Base-by-base conservation (phyloP, 1,139 yeast species). In the Sugiyamaella castrensis region DNA sequence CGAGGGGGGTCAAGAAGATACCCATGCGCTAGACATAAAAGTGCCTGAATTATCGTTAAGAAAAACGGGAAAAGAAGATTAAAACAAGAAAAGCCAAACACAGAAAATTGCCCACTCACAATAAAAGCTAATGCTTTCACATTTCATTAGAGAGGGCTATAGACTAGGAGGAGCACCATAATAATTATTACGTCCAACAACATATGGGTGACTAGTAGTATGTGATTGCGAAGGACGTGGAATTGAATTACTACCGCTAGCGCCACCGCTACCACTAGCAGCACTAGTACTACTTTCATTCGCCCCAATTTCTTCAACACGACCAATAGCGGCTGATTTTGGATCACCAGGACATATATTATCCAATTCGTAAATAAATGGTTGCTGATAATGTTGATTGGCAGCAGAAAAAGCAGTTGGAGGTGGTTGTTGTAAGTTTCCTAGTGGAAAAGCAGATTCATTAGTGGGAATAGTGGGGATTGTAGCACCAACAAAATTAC, bases 401-500 rank as follows among this genome's bases (percentile, higher is more conserved):
- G 5, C 24, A 19, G 24, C 24, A 19, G 24, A 19, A 19, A 42
- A 9, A n/a, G 31, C 46, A 7, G 46, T 29, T 10, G 28, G 16
- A 3, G 46, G 46, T 10, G 28, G 34, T 27, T 36, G 46, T 27
- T 16, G 49, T 47, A 34, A 53, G 52, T n/a, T 50, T 48, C 10
- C 46, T 50, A 13, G 50, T 32, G 11, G 53, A 51, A 9, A 51
- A 48, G 16, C 31, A 12, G 5, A 8, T 8, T 29, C 48, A n/a
- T 30, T 55, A 12, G 58, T 56, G 8, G 57, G 53, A 10, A 53
- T 55, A 1, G 53, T 50, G 2, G 57, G 58, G 67, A 57, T n/a
- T n/a, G n/a, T n/a, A n/a, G n/a, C n/a, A n/a, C n/a, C n/a, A 48
- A 75, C 75, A 61, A 77, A 77, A 51, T 67, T 76, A 1, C 96